Evolutionary conservation across 345 rosid species (phyloP), one percentile per base, ranked within the genome.

Genomic region (Salix udensis): DNA sequence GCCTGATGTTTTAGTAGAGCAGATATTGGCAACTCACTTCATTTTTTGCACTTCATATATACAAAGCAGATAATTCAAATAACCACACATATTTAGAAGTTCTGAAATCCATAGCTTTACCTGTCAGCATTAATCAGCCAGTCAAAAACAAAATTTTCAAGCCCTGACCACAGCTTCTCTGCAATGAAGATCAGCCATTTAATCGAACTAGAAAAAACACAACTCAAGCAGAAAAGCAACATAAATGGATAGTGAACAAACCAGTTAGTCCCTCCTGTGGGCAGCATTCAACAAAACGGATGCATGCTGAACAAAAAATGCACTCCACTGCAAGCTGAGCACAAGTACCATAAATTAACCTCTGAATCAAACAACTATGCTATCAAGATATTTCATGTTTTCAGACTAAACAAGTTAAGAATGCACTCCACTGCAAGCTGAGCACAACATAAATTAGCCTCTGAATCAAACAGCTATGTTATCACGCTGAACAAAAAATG

Each of bases 121-220:
- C 97, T 90, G 86, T 95, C 98, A 11, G 99, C 99, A 82, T 95
- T 93, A 75, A 95, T 95, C 42, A 95, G 86, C 99, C 99, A 95
- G 81, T 95, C 98, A 83, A 95, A 95, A 83, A 91, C 97, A 89
- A 95, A 95, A 85, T 90, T 93, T 84, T 95, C 99, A 84, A 95
- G 98, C 82, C 98, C 99, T 78, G 91, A 93, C 98, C 99, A 95
- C 58, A 95, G 99, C 86, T 87, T 93, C 88, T 95, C 99, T 95
- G 93, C 88, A 83, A 82, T 68, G 71, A 72, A 72, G 77, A 74
- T 61, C 74, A 79, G 46, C 36, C 42, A 80, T 70, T 52, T 64
- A 39, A 82, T 23, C 76, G 30, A 71, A 67, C 46, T 64, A 71
- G 28, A 73, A 24, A 78, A 67, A 67, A 58, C 19, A 75, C 65